Evolutionary conservation across 345 rosid genomes (phyloP).

Genomic region (Brassica carinata): DNA sequence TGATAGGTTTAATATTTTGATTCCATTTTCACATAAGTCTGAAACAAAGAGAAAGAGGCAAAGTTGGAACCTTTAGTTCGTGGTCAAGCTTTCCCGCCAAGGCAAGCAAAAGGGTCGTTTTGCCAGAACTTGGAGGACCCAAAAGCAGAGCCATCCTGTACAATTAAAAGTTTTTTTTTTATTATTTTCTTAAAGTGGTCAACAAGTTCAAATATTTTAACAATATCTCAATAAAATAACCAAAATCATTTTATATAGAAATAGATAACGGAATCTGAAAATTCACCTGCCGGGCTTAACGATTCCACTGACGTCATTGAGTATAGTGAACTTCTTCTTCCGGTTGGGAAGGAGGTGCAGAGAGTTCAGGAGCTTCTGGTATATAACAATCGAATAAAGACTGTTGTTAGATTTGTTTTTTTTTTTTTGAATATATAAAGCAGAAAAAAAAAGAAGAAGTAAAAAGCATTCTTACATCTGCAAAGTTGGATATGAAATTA

Average conservation of each 20-base stretch:
- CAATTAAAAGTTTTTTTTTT: neutral
- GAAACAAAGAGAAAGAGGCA: neutral
- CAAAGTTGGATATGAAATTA: constrained; percentile 49
- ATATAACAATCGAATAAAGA: neutral
- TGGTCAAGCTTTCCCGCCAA: constrained; percentile 76
- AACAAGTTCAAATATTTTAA: neutral
- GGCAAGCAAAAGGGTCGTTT: constrained; percentile 75
- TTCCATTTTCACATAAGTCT: neutral
- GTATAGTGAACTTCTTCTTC: constrained; percentile 62
- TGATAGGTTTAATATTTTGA: neutral
- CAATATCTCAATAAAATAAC: neutral
- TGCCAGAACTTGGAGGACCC: constrained; percentile 91
- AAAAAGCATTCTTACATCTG: constrained; percentile 51
- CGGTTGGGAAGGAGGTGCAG: constrained; percentile 49
- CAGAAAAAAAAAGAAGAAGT: neutral
- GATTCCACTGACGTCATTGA: constrained; percentile 67
- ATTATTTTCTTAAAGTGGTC: neutral
- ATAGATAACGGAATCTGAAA: neutral
- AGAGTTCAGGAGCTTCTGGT: constrained; percentile 41
- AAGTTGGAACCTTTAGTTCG: constrained; percentile 50
- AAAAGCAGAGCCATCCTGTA: constrained; percentile 71
- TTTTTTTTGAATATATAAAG: neutral
- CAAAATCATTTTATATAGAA: neutral
- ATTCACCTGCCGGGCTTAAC: constrained; percentile 74
- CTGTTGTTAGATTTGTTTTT: neutral